Evolutionary conservation across 495 filamentous ascomycete genomes (phyloP), one percentile per base, ranked within the genome.

Genomic region (Talaromyces liani): DNA sequence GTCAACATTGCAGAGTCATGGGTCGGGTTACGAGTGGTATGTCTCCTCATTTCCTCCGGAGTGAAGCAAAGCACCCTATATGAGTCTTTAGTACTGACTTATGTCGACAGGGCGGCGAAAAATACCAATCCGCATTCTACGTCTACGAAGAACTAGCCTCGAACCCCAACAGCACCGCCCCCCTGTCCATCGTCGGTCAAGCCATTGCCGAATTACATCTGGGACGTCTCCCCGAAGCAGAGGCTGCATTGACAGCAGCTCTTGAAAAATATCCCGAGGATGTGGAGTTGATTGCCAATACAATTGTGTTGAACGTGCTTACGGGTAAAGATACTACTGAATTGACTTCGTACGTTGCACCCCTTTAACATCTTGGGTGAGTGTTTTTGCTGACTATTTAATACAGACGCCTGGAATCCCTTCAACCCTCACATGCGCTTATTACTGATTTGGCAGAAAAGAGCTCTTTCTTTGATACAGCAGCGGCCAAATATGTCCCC

Each of bases 71-170:
- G 31, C 31, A 7, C 9, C 31, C 31, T 7, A 33, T 36, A 12
- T 12, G 33, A 36, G 10, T 36, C 33, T 36, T 6, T 2, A 20
- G 22, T 49, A 18, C n/a, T 49, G 3, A 49, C 6, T 49, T 3
- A 20, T 4, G 8, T 49, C 45, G 41, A 51, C 58, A 95, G 91
- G 94, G 94, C 70, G 92, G 92, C 65, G 93, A 97, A 65, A 92
- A 90, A 74, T 98, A 98, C 79, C 94, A 98, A 74, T 89, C 91
- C 67, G 89, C 93, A 39, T 98, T 94, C 79, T 98, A 98, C 82
- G 93, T 98, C 67, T 98, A 91, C 71, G 93, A 97, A 77, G 94
- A 98, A 75, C 86, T 98, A 45, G 94, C 94, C 22, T 89, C 95
- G 73, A 86, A 89, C 24, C 88, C 91, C 18, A 84, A 88, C 58